Conservation (phyloP, 495 filamentous ascomycete genomes). For the Xylaria curta region DNA sequence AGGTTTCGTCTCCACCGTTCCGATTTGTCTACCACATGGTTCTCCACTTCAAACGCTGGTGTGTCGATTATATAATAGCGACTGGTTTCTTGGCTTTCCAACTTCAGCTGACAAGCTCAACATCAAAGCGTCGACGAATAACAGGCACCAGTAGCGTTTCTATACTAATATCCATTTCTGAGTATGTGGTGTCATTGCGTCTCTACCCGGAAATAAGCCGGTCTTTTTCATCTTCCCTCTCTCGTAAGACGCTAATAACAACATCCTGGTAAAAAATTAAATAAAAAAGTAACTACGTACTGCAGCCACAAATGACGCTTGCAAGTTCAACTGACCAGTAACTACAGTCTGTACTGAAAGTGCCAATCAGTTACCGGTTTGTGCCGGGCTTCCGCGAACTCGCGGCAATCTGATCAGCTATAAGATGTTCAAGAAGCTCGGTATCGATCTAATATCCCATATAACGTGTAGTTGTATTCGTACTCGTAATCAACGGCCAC, state of each 20-base stretch:
- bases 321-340: background rate
- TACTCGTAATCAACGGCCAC: conserved; percentile 4
- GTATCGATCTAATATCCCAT: conserved; percentile 4
- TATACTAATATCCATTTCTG: background rate
- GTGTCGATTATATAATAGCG: conserved; percentile 19
- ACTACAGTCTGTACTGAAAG: background rate
- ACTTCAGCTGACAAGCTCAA: background rate
- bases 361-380: background rate
- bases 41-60: background rate
- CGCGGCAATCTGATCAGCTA: background rate
- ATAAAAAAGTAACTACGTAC: background rate
- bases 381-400: conserved; percentile 2
- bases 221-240: background rate
- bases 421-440: too few species aligned
- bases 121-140: background rate
- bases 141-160: background rate
- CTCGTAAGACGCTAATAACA: background rate
- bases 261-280: background rate
- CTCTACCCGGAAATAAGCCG: conserved; percentile 11
- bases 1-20: background rate
- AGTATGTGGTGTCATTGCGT: background rate
- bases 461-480: background rate
- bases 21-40: conserved; percentile 15
- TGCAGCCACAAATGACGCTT: conserved; percentile 13
- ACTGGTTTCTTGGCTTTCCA: conserved; percentile 10